Conservation (phyloP, 768 basidiomycete species). For the Boletus bicolor region DNA sequence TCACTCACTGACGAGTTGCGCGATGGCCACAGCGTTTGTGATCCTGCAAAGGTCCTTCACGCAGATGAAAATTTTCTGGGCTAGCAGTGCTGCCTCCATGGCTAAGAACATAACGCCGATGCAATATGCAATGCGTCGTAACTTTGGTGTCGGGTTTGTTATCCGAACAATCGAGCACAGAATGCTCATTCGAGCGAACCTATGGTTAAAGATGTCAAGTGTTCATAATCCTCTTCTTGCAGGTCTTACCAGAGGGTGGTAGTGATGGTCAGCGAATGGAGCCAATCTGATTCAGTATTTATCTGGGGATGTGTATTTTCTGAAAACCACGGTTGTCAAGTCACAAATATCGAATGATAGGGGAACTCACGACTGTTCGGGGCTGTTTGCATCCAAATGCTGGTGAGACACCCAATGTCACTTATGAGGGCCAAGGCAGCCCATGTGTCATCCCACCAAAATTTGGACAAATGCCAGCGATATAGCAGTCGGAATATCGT, state of each 20-base stretch:
- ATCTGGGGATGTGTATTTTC: background rate
- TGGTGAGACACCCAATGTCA: constrained; percentile 18
- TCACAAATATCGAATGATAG: background rate
- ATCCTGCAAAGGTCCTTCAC: background rate
- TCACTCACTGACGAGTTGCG: constrained; percentile 26
- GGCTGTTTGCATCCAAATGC: constrained; percentile 16
- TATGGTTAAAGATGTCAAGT: background rate
- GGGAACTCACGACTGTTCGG: constrained; percentile 9
- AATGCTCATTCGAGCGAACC: constrained; percentile 29
- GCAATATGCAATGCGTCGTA: constrained; percentile 14
- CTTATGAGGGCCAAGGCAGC: constrained; percentile 22
- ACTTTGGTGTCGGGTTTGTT: constrained; percentile 8
- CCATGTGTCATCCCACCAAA: constrained; percentile 31
- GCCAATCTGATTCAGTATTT: constrained; percentile 8
- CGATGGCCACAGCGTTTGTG: constrained; percentile 8
- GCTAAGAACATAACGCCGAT: constrained; percentile 16
- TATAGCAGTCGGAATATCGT: constrained; percentile 21
- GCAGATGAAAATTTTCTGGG: constrained; percentile 21
- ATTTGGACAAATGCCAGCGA: constrained; percentile 17
- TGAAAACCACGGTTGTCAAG: background rate
- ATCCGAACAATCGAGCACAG: constrained; percentile 25
- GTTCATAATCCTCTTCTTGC: too few species aligned
- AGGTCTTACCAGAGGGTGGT: constrained; percentile 21
- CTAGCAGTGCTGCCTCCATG: constrained; percentile 13
- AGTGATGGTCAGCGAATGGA: constrained; percentile 20